These are phyloP conservation scores for Cyclotella cryptica DNA, from an alignment of 108 stramenopile species.

Conservation along the genomic window DNA sequence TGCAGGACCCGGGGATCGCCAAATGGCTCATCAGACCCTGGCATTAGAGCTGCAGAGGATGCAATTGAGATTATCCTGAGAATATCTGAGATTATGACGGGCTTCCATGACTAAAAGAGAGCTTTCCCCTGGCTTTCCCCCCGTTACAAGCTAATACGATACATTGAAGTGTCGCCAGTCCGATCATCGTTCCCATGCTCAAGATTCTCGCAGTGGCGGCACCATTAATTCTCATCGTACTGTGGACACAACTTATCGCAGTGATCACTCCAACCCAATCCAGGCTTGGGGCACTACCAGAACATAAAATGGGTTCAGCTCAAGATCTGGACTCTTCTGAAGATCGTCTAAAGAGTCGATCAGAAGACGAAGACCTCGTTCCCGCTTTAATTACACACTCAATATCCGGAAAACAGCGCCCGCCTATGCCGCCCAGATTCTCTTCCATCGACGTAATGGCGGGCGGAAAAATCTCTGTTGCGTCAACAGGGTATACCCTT, in stretches of 20 bases:
- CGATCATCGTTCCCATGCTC: not conserved
- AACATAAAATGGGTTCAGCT: conserved; percentile 1
- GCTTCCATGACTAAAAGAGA: too few species aligned
- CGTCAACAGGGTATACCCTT: conserved; percentile 15
- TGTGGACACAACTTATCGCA: not conserved
- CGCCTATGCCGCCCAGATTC: not conserved
- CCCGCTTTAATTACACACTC: not conserved
- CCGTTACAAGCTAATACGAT: too few species aligned
- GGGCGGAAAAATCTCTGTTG: not conserved
- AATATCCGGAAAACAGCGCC: not conserved
- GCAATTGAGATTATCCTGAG: too few species aligned
- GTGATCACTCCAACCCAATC: conserved; percentile 5
- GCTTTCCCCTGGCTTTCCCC: too few species aligned
- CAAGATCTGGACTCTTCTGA: not conserved
- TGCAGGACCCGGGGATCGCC: too few species aligned
- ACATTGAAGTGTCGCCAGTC: too few species aligned
- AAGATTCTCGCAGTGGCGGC: conserved; percentile 3
- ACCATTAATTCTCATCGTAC: conserved; percentile 3
- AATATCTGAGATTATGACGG: too few species aligned
- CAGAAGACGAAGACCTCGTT: not conserved
- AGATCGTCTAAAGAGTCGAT: not conserved
- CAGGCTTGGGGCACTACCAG: not conserved
- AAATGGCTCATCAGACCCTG: too few species aligned
- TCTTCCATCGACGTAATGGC: conserved; percentile 5
- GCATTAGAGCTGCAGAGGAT: too few species aligned